A percentile compares a stretch with the other conserved stretches of the same genome.
Conservation (phyloP, 495 filamentous ascomycete species). For the Aspergillus mulundensis region DNA sequence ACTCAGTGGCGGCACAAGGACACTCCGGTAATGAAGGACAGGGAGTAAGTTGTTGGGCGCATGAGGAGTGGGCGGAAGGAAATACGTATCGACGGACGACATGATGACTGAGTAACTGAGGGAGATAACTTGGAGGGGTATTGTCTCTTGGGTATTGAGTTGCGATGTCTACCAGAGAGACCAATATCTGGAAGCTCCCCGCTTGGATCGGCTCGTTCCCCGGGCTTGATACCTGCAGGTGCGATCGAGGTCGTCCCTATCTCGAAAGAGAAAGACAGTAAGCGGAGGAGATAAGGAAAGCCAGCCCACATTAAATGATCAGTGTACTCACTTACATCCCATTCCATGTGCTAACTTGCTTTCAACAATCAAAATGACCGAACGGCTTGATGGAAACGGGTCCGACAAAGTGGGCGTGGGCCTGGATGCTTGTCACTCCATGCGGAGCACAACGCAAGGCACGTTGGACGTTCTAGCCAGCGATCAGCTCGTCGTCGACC, state of each 20-base stretch:
- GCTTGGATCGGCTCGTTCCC: not conserved
- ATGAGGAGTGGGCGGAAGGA: conserved; percentile 28
- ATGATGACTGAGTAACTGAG: not conserved
- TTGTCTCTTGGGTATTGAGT: no score
- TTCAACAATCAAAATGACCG: not conserved
- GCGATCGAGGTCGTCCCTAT: not conserved
- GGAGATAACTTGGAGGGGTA: no score
- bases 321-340: no score
- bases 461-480: not conserved
- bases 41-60: conserved; percentile 38
- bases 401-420: not conserved
- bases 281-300: not conserved
- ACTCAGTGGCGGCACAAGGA: not conserved
- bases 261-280: not conserved
- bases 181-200: not conserved
- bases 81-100: conserved; percentile 17
- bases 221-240: not conserved
- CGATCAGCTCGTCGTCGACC: not conserved
- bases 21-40: conserved; percentile 27
- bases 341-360: no score
- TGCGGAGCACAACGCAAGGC: not conserved
- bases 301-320: no score
- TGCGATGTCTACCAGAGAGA: no score
- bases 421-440: not conserved
- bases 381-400: not conserved